Conservation (phyloP, 768 basidiomycete genomes). For the Sporobolomyces roseus region DNA sequence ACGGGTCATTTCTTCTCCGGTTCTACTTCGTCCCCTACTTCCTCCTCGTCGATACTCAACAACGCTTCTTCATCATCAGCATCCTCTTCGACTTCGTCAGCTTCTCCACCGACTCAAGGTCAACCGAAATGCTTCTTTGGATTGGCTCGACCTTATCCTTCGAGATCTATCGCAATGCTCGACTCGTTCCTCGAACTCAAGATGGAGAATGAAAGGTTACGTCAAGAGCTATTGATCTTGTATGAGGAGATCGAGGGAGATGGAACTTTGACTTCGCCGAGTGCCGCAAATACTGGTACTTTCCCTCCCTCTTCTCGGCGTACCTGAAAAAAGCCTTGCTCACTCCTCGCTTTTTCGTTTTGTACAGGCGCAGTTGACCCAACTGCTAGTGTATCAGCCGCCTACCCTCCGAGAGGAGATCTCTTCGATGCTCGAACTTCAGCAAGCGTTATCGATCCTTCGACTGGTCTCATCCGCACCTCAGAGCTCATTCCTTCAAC, state of each 20-base stretch:
- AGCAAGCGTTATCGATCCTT: constrained; percentile 36
- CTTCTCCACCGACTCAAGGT: not conserved
- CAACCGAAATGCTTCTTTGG: constrained; percentile 62
- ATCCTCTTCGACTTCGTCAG: constrained; percentile 44
- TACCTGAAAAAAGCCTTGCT: not conserved
- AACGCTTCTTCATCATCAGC: constrained; percentile 51
- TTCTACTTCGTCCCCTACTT: not conserved
- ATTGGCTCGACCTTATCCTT: constrained; percentile 73
- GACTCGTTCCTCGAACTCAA: constrained; percentile 69
- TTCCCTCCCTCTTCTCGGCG: not conserved
- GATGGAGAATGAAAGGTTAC: constrained; percentile 75
- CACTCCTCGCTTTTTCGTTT: not conserved
- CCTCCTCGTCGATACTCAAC: too few species aligned
- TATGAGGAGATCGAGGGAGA: constrained; percentile 44
- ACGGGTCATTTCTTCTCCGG: constrained; percentile 42
- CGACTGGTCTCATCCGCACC: constrained; percentile 36
- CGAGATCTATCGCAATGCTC: constrained; percentile 64
- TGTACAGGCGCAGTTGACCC: too few species aligned
- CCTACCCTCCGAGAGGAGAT: constrained; percentile 20
- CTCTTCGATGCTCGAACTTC: constrained; percentile 20
- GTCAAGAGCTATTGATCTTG: constrained; percentile 54
- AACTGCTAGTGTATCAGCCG: constrained; percentile 13
- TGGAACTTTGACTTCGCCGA: not conserved
- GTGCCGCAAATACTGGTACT: too few species aligned
- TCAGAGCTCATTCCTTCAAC: constrained; percentile 39